A percentile compares a stretch with the other conserved stretches of the same genome.
phyloP scores from a whole-genome alignment of 331 rosid genomes.

The Malus hybrid region DNA sequence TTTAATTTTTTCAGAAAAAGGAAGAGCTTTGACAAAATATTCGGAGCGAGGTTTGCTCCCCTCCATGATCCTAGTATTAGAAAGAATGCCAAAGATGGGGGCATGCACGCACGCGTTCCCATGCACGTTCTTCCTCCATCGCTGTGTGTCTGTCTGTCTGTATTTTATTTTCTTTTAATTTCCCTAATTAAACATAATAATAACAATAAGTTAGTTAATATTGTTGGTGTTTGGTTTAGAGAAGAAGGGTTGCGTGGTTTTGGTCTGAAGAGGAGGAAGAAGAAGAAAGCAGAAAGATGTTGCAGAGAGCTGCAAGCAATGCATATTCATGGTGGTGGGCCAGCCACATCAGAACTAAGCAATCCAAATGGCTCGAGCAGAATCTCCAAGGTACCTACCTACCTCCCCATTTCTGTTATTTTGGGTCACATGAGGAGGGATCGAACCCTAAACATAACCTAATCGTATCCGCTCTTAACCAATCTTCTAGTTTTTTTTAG shows the following conservation, averaged over 20 bases:
- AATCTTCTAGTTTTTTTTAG: too few relatives aligned
- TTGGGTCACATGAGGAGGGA: too few relatives aligned
- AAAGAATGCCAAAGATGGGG: conserved; percentile 10
- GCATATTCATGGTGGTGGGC: conserved; percentile 99
- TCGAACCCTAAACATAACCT: background rate
- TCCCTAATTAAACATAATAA: background rate
- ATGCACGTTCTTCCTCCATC: conserved; percentile 21
- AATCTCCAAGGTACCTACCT: conserved; percentile 70
- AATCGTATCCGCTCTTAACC: background rate
- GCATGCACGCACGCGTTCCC: conserved; percentile 18
- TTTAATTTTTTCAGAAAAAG: background rate
- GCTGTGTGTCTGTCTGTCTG: background rate
- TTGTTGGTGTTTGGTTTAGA: background rate
- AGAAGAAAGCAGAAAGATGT: conserved; percentile 29
- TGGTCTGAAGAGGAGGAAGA: background rate
- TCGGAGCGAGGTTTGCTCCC: conserved; percentile 67
- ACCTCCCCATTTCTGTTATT: background rate
- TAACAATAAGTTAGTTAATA: background rate
- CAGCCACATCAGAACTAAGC: conserved; percentile 96
- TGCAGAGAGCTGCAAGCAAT: conserved; percentile 99
- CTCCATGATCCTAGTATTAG: conserved; percentile 66
- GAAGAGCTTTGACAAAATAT: conserved; percentile 29
- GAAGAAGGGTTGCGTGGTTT: background rate
- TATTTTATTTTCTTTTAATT: background rate
- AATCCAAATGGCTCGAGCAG: conserved; percentile 98